phyloP scores from a whole-genome alignment of 257 asterid genomes.

The Paraleonurus japonicus region DNA sequence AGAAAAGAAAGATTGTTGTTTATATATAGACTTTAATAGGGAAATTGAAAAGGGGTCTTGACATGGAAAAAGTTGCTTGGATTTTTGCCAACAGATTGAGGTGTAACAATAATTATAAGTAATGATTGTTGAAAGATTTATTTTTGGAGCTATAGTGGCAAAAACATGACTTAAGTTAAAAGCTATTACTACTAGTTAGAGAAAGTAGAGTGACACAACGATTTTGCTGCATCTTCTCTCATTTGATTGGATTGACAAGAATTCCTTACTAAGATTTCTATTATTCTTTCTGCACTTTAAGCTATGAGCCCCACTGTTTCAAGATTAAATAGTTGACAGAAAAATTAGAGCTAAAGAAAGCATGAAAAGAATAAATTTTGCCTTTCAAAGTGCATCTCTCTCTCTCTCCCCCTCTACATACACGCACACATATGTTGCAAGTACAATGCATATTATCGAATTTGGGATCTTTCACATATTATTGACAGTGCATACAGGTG shows the following conservation, averaged over 20 bases:
- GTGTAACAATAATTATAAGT: conserved; percentile 7
- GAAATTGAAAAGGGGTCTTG: not conserved
- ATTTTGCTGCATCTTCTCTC: conserved; percentile 15
- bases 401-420: no score
- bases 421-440: not conserved
- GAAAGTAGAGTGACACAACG: conserved; percentile 1
- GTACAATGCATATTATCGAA: not conserved
- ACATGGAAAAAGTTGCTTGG: conserved; percentile 27
- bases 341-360: no score
- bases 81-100: conserved; percentile 24
- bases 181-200: conserved; percentile 24
- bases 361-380: not conserved
- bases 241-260: conserved; percentile 26
- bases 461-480: not conserved
- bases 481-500: conserved; percentile 11
- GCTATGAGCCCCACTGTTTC: not conserved
- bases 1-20: not conserved
- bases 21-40: not conserved
- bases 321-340: not conserved
- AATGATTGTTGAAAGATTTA: conserved; percentile 24
- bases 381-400: not conserved
- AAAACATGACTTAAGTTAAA: conserved; percentile 35
- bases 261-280: conserved; percentile 29
- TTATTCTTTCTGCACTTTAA: conserved; percentile 15
- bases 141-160: conserved; percentile 23